A percentile compares a stretch with the other conserved stretches of the same genome.
Evolutionary conservation across 371 early-diverging fungal genomes (phyloP).

Genomic region (Dinochytrium kinnereticum): DNA sequence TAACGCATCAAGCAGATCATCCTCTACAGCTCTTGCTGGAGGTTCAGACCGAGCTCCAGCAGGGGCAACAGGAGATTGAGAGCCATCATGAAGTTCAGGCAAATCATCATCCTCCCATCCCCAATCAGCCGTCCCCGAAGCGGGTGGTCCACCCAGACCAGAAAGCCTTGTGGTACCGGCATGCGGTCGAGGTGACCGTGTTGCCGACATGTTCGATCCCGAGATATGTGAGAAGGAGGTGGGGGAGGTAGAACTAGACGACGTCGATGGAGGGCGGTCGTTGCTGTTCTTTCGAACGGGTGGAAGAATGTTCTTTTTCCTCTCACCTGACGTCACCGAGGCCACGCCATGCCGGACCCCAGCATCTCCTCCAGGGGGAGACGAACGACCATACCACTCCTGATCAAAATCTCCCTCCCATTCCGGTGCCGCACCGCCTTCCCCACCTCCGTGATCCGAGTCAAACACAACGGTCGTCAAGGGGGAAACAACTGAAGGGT

Average conservation of each 20-base stretch:
- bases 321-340: neutral
- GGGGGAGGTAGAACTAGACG: slow-evolving; percentile 1
- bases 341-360: neutral
- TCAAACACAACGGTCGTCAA: neutral
- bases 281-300: neutral
- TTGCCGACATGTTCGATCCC: neutral
- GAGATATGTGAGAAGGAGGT: slow-evolving; percentile 7
- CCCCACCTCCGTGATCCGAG: neutral
- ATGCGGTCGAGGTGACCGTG: neutral
- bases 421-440: neutral
- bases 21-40: too few species aligned
- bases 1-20: too few species aligned
- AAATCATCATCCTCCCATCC: slow-evolving; percentile 8
- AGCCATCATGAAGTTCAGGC: neutral
- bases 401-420: slow-evolving; percentile 13
- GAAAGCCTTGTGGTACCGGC: neutral
- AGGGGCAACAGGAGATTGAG: too few species aligned
- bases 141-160: neutral
- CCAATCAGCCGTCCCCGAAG: neutral
- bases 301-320: neutral
- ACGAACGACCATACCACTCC: neutral
- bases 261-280: neutral
- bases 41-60: too few species aligned
- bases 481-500: neutral
- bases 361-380: neutral